Conservation (phyloP, 2,329 filamentous ascomycete genomes). For the Fusarium poae region DNA sequence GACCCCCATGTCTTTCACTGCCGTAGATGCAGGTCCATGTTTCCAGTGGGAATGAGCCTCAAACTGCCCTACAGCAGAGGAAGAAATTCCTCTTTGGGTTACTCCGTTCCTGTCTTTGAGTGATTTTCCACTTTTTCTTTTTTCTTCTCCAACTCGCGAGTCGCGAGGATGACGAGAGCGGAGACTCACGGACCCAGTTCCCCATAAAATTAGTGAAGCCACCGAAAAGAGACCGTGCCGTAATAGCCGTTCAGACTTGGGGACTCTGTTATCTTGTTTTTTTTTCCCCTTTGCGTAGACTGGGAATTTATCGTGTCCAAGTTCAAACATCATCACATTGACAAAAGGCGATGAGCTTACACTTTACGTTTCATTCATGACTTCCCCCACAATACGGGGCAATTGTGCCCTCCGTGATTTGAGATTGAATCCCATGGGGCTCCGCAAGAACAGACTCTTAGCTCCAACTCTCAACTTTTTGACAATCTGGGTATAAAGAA, state of each 20-base stretch:
- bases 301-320: too few relatives aligned
- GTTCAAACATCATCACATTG: too few relatives aligned
- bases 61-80: conserved; percentile 14
- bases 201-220: conserved; percentile 17
- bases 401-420: conserved; percentile 11
- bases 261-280: too few relatives aligned
- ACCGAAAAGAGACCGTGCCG: conserved; percentile 43
- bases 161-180: conserved; percentile 21
- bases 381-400: conserved; percentile 30
- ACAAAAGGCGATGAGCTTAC: too few relatives aligned
- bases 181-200: conserved; percentile 6
- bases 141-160: conserved; percentile 20
- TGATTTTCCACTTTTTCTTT: conserved; percentile 14
- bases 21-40: conserved; percentile 2
- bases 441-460: conserved; percentile 29
- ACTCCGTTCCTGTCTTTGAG: neutral
- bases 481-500: conserved; percentile 7
- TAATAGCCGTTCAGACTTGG: conserved; percentile 32
- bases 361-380: conserved; percentile 4
- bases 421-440: conserved; percentile 34
- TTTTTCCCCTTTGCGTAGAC: too few relatives aligned
- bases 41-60: neutral
- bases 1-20: neutral
- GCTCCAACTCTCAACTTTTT: neutral
- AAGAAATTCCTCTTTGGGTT: conserved; percentile 4